Evolutionary conservation across 176 grass and related monocot species (phyloP).

Genomic region (Cocos nucifera): DNA sequence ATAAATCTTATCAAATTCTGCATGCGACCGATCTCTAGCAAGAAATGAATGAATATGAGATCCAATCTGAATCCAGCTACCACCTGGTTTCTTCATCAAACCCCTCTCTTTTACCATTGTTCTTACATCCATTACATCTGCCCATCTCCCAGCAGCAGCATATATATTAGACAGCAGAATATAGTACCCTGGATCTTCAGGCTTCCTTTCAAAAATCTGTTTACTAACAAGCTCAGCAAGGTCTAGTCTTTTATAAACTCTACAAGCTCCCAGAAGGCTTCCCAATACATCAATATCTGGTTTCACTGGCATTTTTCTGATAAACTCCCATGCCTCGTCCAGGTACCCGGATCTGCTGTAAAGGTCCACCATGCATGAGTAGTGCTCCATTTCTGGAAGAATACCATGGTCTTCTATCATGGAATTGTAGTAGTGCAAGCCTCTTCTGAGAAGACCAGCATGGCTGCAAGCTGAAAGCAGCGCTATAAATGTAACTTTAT

Average conservation of each 20-base stretch:
- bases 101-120: conserved; percentile 35
- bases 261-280: conserved; percentile 49
- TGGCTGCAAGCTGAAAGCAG: conserved; percentile 59
- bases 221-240: conserved; percentile 46
- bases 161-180: conserved; percentile 65
- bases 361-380: conserved; percentile 58
- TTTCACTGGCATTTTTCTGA: conserved; percentile 29
- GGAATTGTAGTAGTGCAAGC: conserved; percentile 41
- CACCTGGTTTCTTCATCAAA: conserved; percentile 46
- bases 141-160: conserved; percentile 57
- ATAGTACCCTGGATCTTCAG: conserved; percentile 57
- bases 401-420: conserved; percentile 57
- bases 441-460: conserved; percentile 44
- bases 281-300: conserved; percentile 54
- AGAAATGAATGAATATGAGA: neutral
- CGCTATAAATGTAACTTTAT: conserved; percentile 72
- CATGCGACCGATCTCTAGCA: neutral
- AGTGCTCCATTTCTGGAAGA: conserved; percentile 46
- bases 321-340: conserved; percentile 53
- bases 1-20: no score
- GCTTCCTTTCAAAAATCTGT: conserved; percentile 44
- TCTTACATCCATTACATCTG: conserved; percentile 43
- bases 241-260: conserved; percentile 56
- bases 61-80: conserved; percentile 27
- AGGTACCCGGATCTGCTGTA: conserved; percentile 53